Percentiles rank a stretch among this genome's conserved stretches.
phyloP scores from a whole-genome alignment of 208 protist species.

The Trypanosoma congolense region DNA sequence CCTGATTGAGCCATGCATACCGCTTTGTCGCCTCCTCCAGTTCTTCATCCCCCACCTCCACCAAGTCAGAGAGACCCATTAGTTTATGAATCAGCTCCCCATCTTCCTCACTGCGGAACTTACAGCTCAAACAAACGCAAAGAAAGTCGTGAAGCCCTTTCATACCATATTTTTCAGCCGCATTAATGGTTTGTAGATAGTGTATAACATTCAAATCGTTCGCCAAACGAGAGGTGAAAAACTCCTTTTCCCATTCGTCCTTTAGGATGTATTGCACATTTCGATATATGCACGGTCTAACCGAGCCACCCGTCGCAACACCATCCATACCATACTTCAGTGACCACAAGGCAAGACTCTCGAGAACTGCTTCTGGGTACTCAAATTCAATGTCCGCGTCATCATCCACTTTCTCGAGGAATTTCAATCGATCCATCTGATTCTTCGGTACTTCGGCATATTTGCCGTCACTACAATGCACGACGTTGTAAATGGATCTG shows the following conservation, averaged over 20 bases:
- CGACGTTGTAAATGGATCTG: conserved; percentile 11
- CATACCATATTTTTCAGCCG: conserved; percentile 69
- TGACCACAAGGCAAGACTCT: conserved; percentile 55
- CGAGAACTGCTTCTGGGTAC: conserved; percentile 53
- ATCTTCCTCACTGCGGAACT: conserved; percentile 59
- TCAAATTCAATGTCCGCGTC: conserved; percentile 42
- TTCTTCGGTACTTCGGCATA: conserved; percentile 39
- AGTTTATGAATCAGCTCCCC: conserved; percentile 41
- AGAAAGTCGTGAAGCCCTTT: conserved; percentile 71
- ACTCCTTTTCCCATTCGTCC: conserved; percentile 65
- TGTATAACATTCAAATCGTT: conserved; percentile 33
- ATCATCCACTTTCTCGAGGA: conserved; percentile 33
- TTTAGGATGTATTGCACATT: conserved; percentile 60
- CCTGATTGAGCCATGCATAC: conserved; percentile 67
- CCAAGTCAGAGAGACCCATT: conserved; percentile 47
- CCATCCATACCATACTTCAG: conserved; percentile 53
- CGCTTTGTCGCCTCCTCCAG: conserved; percentile 30
- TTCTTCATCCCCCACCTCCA: conserved; percentile 35
- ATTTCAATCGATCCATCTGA: conserved; percentile 31
- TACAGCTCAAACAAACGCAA: conserved; percentile 65
- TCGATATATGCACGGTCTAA: conserved; percentile 61
- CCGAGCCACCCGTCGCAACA: conserved; percentile 37
- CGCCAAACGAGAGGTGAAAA: conserved; percentile 42
- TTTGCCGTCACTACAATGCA: conserved; percentile 65
- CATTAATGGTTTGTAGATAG: conserved; percentile 63